Conservation (phyloP, 192 early-diverging fungal species). For the Spizellomyces punctatus region DNA sequence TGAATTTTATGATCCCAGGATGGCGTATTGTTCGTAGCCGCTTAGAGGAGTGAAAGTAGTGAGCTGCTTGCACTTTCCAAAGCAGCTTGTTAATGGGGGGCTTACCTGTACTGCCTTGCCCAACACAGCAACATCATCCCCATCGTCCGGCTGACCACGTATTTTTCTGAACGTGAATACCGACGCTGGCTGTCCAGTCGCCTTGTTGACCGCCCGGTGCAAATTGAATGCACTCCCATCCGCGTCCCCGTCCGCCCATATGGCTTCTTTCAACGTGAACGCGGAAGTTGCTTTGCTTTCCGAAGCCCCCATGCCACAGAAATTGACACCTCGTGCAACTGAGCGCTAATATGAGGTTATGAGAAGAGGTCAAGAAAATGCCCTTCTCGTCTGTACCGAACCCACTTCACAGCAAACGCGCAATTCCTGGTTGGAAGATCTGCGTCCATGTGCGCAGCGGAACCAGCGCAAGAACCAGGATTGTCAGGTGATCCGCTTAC, state of each 20-base stretch:
- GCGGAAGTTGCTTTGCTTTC: constrained; percentile 15
- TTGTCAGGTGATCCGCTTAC: too few relatives aligned
- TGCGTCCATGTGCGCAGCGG: too few relatives aligned
- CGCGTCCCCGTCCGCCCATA: constrained; percentile 2
- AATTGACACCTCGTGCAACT: too few relatives aligned
- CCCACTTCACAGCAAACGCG: too few relatives aligned
- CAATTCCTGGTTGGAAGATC: too few relatives aligned
- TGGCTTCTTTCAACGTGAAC: constrained; percentile 13
- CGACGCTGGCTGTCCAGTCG: constrained; percentile 3
- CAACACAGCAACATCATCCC: neutral
- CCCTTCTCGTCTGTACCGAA: too few relatives aligned
- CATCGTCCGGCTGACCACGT: neutral
- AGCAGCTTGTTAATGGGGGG: neutral
- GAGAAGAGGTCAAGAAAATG: too few relatives aligned
- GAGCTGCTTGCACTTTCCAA: neutral
- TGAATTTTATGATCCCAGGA: constrained; percentile 40
- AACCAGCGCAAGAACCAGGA: too few relatives aligned
- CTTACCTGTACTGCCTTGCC: constrained; percentile 12
- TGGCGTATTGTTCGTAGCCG: constrained; percentile 35
- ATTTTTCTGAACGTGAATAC: constrained; percentile 17
- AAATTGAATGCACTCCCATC: constrained; percentile 12
- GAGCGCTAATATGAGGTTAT: too few relatives aligned
- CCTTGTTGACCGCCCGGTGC: constrained; percentile 11
- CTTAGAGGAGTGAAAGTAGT: neutral
- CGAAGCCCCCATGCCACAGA: constrained; percentile 3